These are phyloP conservation scores for Solanum virginianum DNA, from an alignment of 257 asterid genomes.

Conservation along the genomic window DNA sequence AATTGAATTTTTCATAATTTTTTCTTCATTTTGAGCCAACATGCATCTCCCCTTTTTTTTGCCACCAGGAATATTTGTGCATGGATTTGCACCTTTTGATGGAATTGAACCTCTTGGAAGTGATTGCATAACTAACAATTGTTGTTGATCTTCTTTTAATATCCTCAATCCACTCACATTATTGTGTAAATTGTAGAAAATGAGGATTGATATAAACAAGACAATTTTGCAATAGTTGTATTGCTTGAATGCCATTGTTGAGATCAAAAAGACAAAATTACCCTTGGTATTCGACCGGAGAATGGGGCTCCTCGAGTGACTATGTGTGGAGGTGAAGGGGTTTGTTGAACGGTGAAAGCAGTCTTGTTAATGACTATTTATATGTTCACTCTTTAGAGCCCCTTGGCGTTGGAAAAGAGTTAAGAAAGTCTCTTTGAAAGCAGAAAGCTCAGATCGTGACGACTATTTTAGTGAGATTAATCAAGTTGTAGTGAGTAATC, in stretches of 20 bases:
- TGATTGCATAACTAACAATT: conserved; percentile 20
- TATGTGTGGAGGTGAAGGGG: background rate
- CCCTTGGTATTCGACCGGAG: background rate
- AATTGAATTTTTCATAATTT: background rate
- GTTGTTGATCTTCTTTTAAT: conserved; percentile 11
- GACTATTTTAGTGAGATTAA: background rate
- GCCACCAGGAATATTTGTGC: conserved; percentile 48
- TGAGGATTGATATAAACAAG: background rate
- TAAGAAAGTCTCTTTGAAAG: background rate
- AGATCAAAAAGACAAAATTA: background rate
- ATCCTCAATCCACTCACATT: conserved; percentile 18
- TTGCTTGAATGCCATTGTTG: background rate
- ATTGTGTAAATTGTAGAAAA: background rate
- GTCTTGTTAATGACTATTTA: background rate
- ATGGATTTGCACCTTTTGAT: conserved; percentile 28
- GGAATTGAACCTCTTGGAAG: conserved; percentile 41
- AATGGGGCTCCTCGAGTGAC: background rate
- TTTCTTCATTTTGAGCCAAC: conserved; percentile 6
- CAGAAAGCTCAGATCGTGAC: background rate
- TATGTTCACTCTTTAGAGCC: background rate
- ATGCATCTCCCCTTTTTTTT: conserved; percentile 25
- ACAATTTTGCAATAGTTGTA: background rate
- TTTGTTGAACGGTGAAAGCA: background rate
- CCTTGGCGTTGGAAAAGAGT: background rate
- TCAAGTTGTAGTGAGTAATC: background rate